Percentiles rank a stretch among this genome's conserved stretches.
Evolutionary conservation across 148 eudicot species (phyloP).

Genomic region (Chenopodium suecicum): DNA sequence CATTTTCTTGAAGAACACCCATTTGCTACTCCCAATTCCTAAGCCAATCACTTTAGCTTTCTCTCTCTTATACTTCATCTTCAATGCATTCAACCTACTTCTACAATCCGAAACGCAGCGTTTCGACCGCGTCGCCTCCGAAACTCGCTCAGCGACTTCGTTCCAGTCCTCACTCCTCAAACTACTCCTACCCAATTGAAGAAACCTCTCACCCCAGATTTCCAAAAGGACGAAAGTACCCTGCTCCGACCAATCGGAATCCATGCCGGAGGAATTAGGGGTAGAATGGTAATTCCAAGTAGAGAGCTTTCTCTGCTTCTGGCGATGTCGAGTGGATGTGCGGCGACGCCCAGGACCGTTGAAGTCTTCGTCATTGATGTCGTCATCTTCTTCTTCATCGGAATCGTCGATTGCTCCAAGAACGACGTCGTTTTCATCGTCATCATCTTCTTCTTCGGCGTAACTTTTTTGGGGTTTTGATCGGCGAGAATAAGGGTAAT

Average conservation of each 20-base stretch:
- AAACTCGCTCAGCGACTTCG: conserved; percentile 78
- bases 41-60: conserved; percentile 43
- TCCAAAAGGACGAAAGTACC: conserved; percentile 57
- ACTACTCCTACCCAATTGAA: conserved; percentile 75
- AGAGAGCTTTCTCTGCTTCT: conserved; percentile 64
- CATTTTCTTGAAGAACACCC: conserved; percentile 77
- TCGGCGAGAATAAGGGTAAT: conserved; percentile 31
- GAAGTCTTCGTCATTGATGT: conserved; percentile 35
- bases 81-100: conserved; percentile 62
- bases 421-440: conserved; percentile 33
- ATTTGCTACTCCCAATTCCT: conserved; percentile 56
- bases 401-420: conserved; percentile 21
- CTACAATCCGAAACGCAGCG: conserved; percentile 62
- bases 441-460: conserved; percentile 36
- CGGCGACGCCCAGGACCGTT: conserved; percentile 27
- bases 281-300: conserved; percentile 46
- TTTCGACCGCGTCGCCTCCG: conserved; percentile 47
- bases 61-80: conserved; percentile 81
- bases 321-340: conserved; percentile 40
- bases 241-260: conserved; percentile 60
- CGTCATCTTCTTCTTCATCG: conserved; percentile 31
- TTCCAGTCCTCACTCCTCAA: conserved; percentile 84
- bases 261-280: conserved; percentile 28
- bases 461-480: conserved; percentile 30
- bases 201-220: conserved; percentile 79